Conservation (phyloP, 2,329 filamentous ascomycete genomes). For the Fusarium sp. region DNA sequence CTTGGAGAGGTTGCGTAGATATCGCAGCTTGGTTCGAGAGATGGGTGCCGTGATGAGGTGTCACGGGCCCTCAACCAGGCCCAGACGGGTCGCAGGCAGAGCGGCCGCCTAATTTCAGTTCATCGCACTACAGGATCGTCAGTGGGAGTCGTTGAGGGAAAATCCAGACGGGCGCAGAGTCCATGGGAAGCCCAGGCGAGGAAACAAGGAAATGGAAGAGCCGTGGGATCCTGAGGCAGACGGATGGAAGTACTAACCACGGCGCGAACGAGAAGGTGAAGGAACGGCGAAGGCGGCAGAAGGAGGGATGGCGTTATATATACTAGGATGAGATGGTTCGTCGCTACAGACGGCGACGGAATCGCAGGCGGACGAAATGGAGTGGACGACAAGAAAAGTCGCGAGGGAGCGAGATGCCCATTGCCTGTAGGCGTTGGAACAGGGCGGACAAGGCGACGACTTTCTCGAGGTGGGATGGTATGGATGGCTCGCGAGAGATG, state of each 20-base stretch:
- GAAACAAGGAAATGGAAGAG: neutral
- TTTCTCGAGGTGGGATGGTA: constrained; percentile 27
- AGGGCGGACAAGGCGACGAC: constrained; percentile 42
- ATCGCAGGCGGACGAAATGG: constrained; percentile 39
- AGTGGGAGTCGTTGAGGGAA: constrained; percentile 21
- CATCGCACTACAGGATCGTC: constrained; percentile 46
- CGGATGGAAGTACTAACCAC: constrained; percentile 35
- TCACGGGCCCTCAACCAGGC: constrained; percentile 49
- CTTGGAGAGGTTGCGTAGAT: constrained; percentile 1
- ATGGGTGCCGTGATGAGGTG: constrained; percentile 33
- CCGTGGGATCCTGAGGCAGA: constrained; percentile 16
- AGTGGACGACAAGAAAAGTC: constrained; percentile 41
- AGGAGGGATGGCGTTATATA: constrained; percentile 30
- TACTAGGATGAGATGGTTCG: constrained; percentile 5
- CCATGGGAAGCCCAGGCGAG: constrained; percentile 17
- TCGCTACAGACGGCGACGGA: constrained; percentile 6
- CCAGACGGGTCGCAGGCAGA: constrained; percentile 51
- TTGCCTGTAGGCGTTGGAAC: constrained; percentile 32
- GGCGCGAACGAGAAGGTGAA: constrained; percentile 19
- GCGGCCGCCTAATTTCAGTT: constrained; percentile 49
- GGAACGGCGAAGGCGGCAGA: constrained; percentile 5
- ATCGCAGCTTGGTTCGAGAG: constrained; percentile 21
- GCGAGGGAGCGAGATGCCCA: constrained; percentile 31
- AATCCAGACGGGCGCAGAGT: constrained; percentile 19
- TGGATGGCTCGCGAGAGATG: constrained; percentile 21